Percentiles rank a stretch among this genome's conserved stretches.
These are phyloP conservation scores for Pythium biforme DNA, from an alignment of 352 stramenopile species.

Conservation along the genomic window DNA sequence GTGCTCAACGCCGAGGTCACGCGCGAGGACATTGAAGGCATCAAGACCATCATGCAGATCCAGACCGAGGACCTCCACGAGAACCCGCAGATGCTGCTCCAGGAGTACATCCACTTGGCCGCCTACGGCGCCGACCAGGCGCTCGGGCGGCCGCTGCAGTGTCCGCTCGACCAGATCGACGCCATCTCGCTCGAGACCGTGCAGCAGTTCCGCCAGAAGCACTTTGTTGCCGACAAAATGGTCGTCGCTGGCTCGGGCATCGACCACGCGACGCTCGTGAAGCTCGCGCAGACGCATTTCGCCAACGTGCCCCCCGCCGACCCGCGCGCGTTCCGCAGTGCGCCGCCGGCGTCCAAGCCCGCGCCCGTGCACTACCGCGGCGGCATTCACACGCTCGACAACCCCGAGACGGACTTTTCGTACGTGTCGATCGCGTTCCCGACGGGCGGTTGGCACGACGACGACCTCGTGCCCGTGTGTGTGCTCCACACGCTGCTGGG, in stretches of 20 bases:
- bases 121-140: slow-evolving; percentile 77
- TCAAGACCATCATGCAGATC: slow-evolving; percentile 93
- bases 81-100: slow-evolving; percentile 79
- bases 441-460: slow-evolving; percentile 95
- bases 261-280: slow-evolving; percentile 92
- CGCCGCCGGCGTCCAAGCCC: slow-evolving; percentile 29
- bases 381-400: slow-evolving; percentile 62
- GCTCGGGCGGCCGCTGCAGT: slow-evolving; percentile 81
- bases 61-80: slow-evolving; percentile 92
- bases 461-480: slow-evolving; percentile 95
- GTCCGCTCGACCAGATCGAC: slow-evolving; percentile 78
- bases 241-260: slow-evolving; percentile 93
- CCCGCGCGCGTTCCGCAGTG: background rate
- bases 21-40: slow-evolving; percentile 88
- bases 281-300: slow-evolving; percentile 91
- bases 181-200: slow-evolving; percentile 72
- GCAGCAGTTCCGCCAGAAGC: slow-evolving; percentile 58
- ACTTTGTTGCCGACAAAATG: slow-evolving; percentile 91
- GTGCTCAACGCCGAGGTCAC: slow-evolving; percentile 80
- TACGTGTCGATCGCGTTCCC: slow-evolving; percentile 96
- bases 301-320: slow-evolving; percentile 3
- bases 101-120: slow-evolving; percentile 85
- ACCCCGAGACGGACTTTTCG: slow-evolving; percentile 75
- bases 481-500: slow-evolving; percentile 98
- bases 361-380: slow-evolving; percentile 62